Base-by-base conservation (phyloP, 768 basidiomycete species). In the Coprinopsis strossmayeri region DNA sequence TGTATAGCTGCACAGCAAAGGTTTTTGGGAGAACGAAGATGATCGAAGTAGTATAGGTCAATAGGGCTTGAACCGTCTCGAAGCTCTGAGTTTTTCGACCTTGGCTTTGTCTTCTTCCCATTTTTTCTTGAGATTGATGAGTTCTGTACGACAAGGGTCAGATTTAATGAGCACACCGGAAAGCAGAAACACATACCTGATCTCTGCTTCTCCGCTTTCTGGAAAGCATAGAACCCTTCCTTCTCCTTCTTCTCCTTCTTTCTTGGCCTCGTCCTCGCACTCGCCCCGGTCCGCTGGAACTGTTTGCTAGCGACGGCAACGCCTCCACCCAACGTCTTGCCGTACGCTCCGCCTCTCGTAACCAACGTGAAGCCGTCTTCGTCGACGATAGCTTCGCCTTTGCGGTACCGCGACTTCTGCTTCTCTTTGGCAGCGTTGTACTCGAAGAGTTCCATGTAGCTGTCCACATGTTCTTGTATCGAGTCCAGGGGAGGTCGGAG, bases 301-400 rank as follows among this genome's bases (percentile, higher is more conserved):
- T 69, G 67, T 63, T 87, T 88, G 62, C 81, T 65, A 65, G 81
- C 68, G 67, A 77, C 61, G 65, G 64, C 78, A 63, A 75, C 71
- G 0, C 90, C 91, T 12, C 91, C 91, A 24, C 92, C 92, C 3
- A 92, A 69, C 1, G 89, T 89, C 60, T 90, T 74, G 3, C 93
- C 92, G 57, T 93, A 93, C 18, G 86, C 84, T 11, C 93, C 93
- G 3, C 91, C 90, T 30, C 93, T 76, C n/a, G 85, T 88, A 28
- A 97, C 93, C 11, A 97, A 78, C 10, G 91, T 95, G 63, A 95
- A 97, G 2, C 93, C 93, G 53, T 97, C 93, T 51, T 88, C 91
- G 62, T 97, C 93, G 35, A 95, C 87, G 48, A 95, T 74, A 4
- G 87, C 91, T 58, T 91, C 91, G 18, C 90, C 89, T 61, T 90